Evolutionary conservation across 2,329 filamentous ascomycete species (phyloP), one percentile per base, ranked within the genome.

Genomic region (Davidsoniella eucalypti): DNA sequence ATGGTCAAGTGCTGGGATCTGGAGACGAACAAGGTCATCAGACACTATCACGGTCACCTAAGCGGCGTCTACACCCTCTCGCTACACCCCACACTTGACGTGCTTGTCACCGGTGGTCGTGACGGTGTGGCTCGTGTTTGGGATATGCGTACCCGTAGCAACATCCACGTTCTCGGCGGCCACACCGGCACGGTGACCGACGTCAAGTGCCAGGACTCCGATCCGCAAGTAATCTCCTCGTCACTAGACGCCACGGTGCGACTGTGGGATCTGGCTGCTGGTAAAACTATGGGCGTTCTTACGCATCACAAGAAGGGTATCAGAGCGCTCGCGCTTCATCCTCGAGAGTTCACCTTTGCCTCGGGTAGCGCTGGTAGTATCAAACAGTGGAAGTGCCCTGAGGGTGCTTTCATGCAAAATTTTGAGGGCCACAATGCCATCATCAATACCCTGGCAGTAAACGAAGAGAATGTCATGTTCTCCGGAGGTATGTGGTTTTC

Each of bases 1-100:
- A 95, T 95, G 88, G 92, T 98, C 55, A 98, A 98, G 67, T 98
- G 92, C 68, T 98, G 92, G 92, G 92, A 98, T 68, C 69, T 98
- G 56, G 92, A 98, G 66, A 95, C 90, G n/a, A 98, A 98, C 70
- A 95, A 95, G 66, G 92, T 98, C 54, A 95, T 96, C 61, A 78
- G 90, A 38, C 87, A 95, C 66, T 98, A 96, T 64, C 92, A 98
- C 63, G 93, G 93, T 16, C 92, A 98, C 67, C 70, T 98, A 18
- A 94, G 86, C 58, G 92, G 92, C 56, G 92, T 98, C 3, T 98
- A 98, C 67, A 88, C 88, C 1, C 71, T 98, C 5, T 78, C 84
- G 2, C 69, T 98, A n/a, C 92, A 98, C 62, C 92, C 92, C 0
- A 94, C 87, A 0, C 75, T 98, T 5, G 92, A 98, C 60, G 84